Conservation (phyloP, 768 basidiomycete genomes). For the Trametes meyenii region DNA sequence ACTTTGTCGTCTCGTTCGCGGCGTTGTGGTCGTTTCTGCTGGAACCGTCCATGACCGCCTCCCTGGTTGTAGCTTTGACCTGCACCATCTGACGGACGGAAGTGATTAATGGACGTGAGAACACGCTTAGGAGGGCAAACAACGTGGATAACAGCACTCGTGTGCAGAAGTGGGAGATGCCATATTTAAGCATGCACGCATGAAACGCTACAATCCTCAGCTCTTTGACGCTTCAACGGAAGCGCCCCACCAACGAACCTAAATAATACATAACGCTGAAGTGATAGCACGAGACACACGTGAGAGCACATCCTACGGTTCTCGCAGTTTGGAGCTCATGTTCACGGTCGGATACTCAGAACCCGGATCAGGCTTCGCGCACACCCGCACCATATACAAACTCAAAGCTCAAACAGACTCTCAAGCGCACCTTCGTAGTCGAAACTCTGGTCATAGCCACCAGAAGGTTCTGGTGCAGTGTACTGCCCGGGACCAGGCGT, state of each 20-base stretch:
- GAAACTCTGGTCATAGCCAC: constrained; percentile 60
- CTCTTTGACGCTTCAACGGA: background rate
- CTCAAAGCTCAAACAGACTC: constrained; percentile 47
- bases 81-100: constrained; percentile 61
- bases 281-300: background rate
- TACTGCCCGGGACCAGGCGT: constrained; percentile 51
- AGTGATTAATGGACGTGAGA: constrained; percentile 29
- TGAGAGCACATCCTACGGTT: constrained; percentile 22
- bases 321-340: constrained; percentile 11
- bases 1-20: constrained; percentile 88
- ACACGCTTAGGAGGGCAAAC: constrained; percentile 6
- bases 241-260: background rate
- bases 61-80: constrained; percentile 59
- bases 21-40: constrained; percentile 52
- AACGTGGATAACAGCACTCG: constrained; percentile 1
- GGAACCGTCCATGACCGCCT: constrained; percentile 39
- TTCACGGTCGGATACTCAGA: background rate
- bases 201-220: background rate
- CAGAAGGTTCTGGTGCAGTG: constrained; percentile 47
- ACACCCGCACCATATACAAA: background rate
- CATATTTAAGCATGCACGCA: background rate
- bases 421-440: constrained; percentile 86
- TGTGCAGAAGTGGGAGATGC: background rate
- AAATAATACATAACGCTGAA: background rate
- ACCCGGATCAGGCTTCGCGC: background rate